Evolutionary conservation across 2,329 filamentous ascomycete genomes (phyloP).

Genomic region (Meredithiella fracta): DNA sequence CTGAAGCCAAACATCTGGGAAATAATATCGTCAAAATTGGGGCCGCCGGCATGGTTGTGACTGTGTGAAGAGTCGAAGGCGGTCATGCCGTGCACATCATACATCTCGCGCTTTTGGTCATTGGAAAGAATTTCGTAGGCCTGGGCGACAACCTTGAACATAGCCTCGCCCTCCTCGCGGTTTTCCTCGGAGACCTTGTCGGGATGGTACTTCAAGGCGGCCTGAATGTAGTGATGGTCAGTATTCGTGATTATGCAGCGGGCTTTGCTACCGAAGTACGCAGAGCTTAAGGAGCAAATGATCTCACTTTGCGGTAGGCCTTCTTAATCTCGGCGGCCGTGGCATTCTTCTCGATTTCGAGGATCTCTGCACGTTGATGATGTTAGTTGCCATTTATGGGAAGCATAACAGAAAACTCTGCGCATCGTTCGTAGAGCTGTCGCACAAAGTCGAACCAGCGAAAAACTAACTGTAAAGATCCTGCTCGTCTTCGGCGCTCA

Average conservation of each 20-base stretch:
- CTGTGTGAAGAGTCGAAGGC: slow-evolving; percentile 64
- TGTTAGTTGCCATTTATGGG: slow-evolving; percentile 5
- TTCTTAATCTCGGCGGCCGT: slow-evolving; percentile 77
- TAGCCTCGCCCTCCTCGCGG: slow-evolving; percentile 69
- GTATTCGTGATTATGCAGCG: background rate
- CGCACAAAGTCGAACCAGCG: background rate
- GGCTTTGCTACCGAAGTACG: background rate
- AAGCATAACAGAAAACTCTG: background rate
- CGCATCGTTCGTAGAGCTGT: background rate
- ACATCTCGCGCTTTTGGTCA: slow-evolving; percentile 80
- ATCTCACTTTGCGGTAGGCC: slow-evolving; percentile 75
- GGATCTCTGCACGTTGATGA: slow-evolving; percentile 42
- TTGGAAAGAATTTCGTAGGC: slow-evolving; percentile 97
- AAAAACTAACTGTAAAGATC: slow-evolving; percentile 43
- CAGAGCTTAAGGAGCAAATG: background rate
- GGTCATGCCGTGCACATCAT: slow-evolving; percentile 89
- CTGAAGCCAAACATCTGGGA: slow-evolving; percentile 81
- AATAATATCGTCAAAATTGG: slow-evolving; percentile 85
- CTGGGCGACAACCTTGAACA: slow-evolving; percentile 83
- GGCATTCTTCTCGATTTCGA: slow-evolving; percentile 57
- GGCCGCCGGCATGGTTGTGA: slow-evolving; percentile 33
- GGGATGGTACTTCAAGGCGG: slow-evolving; percentile 75
- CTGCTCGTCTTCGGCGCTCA: slow-evolving; percentile 25
- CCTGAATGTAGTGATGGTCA: slow-evolving; percentile 32
- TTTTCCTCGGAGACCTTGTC: slow-evolving; percentile 86